Base-by-base conservation (phyloP, 352 stramenopile species). In the Globisporangium uncinulatum region DNA sequence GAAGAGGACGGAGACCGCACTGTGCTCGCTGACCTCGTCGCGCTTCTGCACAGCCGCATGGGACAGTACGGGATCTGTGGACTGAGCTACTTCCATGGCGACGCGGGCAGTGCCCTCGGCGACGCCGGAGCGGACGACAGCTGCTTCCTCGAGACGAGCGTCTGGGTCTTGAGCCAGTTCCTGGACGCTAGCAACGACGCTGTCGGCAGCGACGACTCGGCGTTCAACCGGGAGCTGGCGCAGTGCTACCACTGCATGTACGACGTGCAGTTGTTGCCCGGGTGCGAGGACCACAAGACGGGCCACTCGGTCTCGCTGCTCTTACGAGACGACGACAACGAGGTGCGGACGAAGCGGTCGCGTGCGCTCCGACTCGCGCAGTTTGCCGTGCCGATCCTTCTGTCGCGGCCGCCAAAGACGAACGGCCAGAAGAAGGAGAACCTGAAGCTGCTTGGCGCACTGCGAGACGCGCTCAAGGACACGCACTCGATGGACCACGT, bases 221-320 rank as follows among this genome's bases (percentile, higher is more conserved):
- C 57, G n/a, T 74, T 87, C 31, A 74, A 88, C 10, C 63, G 63
- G 14, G 75, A 73, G 20, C 31, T 88, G 3, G 79, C 72, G 14
- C 83, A 94, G 54, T 87, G 77, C 56, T 92, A 83, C 37, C 69
- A 72, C 41, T 94, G 83, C 34, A 54, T 92, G 20, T 91, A 92
- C 45, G 81, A 91, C 49, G 71, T 85, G 5, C 77, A 88, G 20
- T 69, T 94, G 37, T 17, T 87, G n/a, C 51, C 74, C 2, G 74
- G 74, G 6, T 73, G 61, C 17, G 68, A 71, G 19, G 81, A 92
- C 36, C 79, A 92, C 65, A 87, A 87, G 55, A 69, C 69, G 0
- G 74, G 73, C 6, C 57, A 71, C 9, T 66, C 66, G 14, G 70
- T 77, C 48, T 62, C 59, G 20, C 66, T 64, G 15, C 68, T 85